Evolutionary conservation across 73 alveolate species (phyloP).

Genomic region (Durusdinium trenchii): DNA sequence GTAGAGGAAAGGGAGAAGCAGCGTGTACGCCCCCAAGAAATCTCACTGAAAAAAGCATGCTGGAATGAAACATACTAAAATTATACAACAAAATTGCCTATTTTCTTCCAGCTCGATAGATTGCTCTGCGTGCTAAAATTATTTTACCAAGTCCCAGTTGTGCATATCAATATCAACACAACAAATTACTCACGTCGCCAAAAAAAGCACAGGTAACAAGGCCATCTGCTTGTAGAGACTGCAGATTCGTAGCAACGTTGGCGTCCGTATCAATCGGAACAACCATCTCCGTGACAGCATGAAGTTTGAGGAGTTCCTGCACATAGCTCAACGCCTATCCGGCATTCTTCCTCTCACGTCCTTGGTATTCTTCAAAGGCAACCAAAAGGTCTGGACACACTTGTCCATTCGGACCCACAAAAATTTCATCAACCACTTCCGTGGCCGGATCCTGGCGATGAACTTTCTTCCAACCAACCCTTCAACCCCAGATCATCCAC

Average conservation of each 20-base stretch:
- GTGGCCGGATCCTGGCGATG: background rate
- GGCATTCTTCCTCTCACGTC: background rate
- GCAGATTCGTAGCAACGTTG: background rate
- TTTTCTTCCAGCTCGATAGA: no score
- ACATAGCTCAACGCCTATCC: background rate
- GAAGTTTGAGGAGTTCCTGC: background rate
- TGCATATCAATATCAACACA: no score
- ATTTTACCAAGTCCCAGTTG: no score
- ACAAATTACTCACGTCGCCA: no score
- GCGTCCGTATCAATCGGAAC: background rate
- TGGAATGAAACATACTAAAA: no score
- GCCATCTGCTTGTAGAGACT: slow-evolving; percentile 22
- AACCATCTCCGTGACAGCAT: background rate
- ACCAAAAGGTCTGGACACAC: background rate
- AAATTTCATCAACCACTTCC: background rate
- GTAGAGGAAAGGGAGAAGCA: no score
- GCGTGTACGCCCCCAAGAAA: no score
- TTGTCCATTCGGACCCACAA: slow-evolving; percentile 1
- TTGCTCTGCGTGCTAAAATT: no score
- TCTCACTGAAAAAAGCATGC: no score
- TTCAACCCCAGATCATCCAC: slow-evolving; percentile 17
- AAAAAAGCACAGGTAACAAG: no score
- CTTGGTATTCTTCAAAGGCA: background rate
- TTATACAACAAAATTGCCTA: no score
- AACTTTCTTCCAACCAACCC: background rate